phyloP scores from a whole-genome alignment of 1,139 yeast genomes.

The Debaryomycetaceae sp. region DNA sequence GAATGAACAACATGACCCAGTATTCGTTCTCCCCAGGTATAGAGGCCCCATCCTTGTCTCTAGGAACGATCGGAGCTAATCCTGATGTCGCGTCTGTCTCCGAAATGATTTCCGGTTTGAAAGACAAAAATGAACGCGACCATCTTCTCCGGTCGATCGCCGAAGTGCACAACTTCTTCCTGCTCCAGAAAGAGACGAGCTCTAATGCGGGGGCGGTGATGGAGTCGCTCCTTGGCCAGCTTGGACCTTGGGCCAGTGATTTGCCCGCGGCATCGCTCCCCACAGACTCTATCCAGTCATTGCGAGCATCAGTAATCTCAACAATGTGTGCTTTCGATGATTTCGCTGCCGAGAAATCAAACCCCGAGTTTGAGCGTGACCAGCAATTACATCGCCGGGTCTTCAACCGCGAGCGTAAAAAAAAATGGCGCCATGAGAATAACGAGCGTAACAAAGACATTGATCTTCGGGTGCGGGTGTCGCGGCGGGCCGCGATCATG shows the following conservation, averaged over 20 bases:
- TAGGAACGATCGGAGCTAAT: too few relatives aligned
- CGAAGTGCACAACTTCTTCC: constrained; percentile 29
- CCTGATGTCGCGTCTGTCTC: constrained; percentile 11
- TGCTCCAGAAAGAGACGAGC: constrained; percentile 11
- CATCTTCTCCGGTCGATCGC: constrained; percentile 24
- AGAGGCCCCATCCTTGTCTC: constrained; percentile 3
- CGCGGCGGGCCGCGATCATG: constrained; percentile 55
- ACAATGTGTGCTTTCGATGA: constrained; percentile 16
- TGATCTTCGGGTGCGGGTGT: constrained; percentile 69
- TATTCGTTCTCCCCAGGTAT: constrained; percentile 19
- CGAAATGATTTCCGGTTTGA: constrained; percentile 17
- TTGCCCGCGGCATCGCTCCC: constrained; percentile 3
- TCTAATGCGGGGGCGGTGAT: constrained; percentile 3
- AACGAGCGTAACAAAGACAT: constrained; percentile 76
- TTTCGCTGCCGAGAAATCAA: constrained; percentile 1
- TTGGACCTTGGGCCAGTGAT: not conserved
- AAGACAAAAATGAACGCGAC: constrained; percentile 13
- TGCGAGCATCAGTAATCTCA: constrained; percentile 20
- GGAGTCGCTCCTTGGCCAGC: not conserved
- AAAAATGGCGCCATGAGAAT: constrained; percentile 84
- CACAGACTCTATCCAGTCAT: constrained; percentile 14
- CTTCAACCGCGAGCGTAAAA: constrained; percentile 68
- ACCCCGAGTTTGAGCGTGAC: not conserved
- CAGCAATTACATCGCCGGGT: not conserved
- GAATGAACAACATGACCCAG: constrained; percentile 12